These are phyloP conservation scores for Scheffersomyces segobiensis DNA, from an alignment of 1,139 yeast species.

Conservation along the genomic window DNA sequence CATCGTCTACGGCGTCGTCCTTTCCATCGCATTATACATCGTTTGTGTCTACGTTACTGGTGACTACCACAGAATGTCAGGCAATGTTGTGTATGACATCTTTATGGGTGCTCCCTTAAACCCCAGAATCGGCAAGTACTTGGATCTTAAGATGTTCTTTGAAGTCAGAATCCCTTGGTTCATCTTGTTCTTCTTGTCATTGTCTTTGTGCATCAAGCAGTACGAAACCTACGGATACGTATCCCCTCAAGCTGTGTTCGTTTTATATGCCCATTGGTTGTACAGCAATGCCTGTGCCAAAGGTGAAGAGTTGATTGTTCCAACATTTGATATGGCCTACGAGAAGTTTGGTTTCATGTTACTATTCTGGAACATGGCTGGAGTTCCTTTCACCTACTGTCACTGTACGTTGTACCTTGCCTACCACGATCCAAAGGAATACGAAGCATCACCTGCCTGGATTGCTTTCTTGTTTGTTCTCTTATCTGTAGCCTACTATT, in stretches of 20 bases:
- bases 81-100: constrained; percentile 84
- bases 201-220: constrained; percentile 77
- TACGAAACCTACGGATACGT: constrained; percentile 78
- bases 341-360: constrained; percentile 98
- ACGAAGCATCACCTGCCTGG: constrained; percentile 66
- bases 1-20: constrained; percentile 69
- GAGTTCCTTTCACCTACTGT: constrained; percentile 97
- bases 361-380: constrained; percentile 97
- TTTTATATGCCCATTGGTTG: constrained; percentile 84
- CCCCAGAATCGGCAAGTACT: constrained; percentile 86
- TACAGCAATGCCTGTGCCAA: constrained; percentile 97
- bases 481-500: constrained; percentile 74
- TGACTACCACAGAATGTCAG: constrained; percentile 87
- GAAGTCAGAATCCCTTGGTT: constrained; percentile 98
- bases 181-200: constrained; percentile 74
- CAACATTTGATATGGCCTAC: constrained; percentile 99
- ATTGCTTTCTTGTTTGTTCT: constrained; percentile 55
- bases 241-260: constrained; percentile 71
- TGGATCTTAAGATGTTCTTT: constrained; percentile 92
- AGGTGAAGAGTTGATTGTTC: constrained; percentile 95
- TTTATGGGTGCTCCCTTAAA: constrained; percentile 98
- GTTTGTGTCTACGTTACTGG: constrained; percentile 66
- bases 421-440: constrained; percentile 81
- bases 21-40: constrained; percentile 63
- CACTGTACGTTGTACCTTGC: constrained; percentile 84